Evolutionary conservation across 805 yeast genomes (phyloP).

Genomic region (Candida morakotiae): DNA sequence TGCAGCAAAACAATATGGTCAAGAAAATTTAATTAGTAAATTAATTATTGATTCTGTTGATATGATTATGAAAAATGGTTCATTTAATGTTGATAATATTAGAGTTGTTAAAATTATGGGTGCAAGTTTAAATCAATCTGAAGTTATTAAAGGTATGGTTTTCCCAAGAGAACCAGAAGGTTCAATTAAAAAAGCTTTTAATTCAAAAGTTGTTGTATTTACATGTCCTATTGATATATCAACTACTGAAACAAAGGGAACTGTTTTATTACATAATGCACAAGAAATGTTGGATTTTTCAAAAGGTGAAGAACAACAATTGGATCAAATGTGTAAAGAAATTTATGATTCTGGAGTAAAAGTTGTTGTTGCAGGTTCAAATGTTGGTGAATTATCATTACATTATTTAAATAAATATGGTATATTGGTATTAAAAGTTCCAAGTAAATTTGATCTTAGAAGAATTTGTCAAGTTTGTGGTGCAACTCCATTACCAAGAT

Average conservation of each 20-base stretch:
- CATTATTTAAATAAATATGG: constrained; percentile 88
- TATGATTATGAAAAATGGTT: constrained; percentile 50
- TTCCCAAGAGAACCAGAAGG: constrained; percentile 98
- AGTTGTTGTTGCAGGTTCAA: constrained; percentile 92
- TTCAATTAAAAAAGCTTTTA: constrained; percentile 60
- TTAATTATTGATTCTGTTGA: constrained; percentile 84
- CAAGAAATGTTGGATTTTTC: constrained; percentile 95
- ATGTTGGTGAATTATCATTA: constrained; percentile 87
- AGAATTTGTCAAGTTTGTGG: constrained; percentile 95
- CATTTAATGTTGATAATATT: constrained; percentile 87
- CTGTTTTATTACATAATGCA: constrained; percentile 92
- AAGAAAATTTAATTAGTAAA: constrained; percentile 70
- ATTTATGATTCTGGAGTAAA: constrained; percentile 79
- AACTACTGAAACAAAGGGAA: constrained; percentile 97
- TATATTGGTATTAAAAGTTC: constrained; percentile 81
- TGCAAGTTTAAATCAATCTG: constrained; percentile 64
- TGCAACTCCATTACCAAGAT: constrained; percentile 90
- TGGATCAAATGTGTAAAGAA: constrained; percentile 80
- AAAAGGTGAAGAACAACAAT: constrained; percentile 92
- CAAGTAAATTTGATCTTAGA: constrained; percentile 91
- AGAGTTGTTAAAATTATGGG: constrained; percentile 98
- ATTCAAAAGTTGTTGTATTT: constrained; percentile 85
- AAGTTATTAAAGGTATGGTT: constrained; percentile 94
- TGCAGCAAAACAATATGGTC: constrained; percentile 90
- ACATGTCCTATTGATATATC: constrained; percentile 94